These are phyloP conservation scores for Eutrema heterophyllum DNA, from an alignment of 345 rosid species.

Conservation along the genomic window DNA sequence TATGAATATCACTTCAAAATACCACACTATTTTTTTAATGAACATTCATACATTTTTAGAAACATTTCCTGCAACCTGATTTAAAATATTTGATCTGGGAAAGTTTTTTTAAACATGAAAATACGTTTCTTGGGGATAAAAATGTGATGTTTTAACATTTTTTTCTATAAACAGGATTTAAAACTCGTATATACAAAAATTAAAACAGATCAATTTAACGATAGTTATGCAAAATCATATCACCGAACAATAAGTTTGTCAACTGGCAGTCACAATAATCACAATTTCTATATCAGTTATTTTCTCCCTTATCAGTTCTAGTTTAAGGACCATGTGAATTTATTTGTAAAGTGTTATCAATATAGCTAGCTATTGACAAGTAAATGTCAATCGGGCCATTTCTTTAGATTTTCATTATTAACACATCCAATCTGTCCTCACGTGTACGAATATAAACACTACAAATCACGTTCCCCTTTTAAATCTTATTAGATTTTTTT, in stretches of 20 bases:
- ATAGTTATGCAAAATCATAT: background rate
- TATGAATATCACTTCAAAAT: too few species aligned
- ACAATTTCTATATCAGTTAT: background rate
- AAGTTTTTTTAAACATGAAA: too few species aligned
- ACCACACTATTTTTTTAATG: background rate
- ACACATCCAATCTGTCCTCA: conserved; percentile 11
- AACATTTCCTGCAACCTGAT: background rate
- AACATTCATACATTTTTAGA: too few species aligned
- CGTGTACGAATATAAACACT: conserved; percentile 8
- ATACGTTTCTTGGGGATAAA: too few species aligned
- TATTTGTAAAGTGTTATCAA: background rate
- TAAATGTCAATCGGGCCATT: background rate
- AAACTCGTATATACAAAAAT: too few species aligned
- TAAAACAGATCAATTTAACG: background rate
- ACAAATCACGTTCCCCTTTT: conserved; percentile 14
- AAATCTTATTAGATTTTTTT: background rate
- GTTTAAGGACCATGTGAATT: background rate
- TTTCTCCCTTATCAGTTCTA: background rate
- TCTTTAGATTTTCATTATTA: background rate
- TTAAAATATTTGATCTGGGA: too few species aligned
- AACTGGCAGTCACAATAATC: background rate
- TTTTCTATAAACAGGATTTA: too few species aligned
- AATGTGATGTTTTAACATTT: too few species aligned
- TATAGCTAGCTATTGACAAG: background rate
- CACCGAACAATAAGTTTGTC: background rate